A percentile compares a stretch with the other conserved stretches of the same genome.
Evolutionary conservation across 2,329 filamentous ascomycete species (phyloP).

Genomic region (Epicoccum sorghinum): DNA sequence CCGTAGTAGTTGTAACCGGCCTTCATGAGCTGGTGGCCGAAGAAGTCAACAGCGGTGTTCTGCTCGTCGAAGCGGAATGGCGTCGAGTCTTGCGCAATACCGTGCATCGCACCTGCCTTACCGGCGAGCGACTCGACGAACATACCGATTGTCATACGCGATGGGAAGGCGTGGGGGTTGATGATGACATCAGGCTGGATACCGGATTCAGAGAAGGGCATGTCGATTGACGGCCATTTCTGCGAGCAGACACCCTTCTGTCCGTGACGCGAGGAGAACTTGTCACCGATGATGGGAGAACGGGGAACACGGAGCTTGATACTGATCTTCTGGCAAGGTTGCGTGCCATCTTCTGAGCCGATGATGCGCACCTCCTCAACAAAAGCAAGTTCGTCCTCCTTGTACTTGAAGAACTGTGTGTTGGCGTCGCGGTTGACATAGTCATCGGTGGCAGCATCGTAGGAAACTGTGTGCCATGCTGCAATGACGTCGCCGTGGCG

Average conservation of each 20-base stretch:
- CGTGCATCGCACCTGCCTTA: constrained; percentile 92
- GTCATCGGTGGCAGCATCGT: constrained; percentile 72
- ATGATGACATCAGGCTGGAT: constrained; percentile 99
- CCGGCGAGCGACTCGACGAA: constrained; percentile 97
- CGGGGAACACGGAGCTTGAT: constrained; percentile 93
- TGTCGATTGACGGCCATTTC: constrained; percentile 90
- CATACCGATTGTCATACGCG: constrained; percentile 99
- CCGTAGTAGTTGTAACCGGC: constrained; percentile 98
- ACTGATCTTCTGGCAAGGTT: constrained; percentile 85
- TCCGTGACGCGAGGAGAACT: constrained; percentile 97
- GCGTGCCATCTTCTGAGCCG: constrained; percentile 80
- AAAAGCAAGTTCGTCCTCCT: constrained; percentile 85
- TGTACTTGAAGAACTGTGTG: constrained; percentile 92
- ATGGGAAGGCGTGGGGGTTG: constrained; percentile 98
- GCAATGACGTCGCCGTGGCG: constrained; percentile 83
- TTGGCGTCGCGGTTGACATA: constrained; percentile 84
- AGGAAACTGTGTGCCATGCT: constrained; percentile 86
- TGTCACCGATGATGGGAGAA: constrained; percentile 93
- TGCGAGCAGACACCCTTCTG: constrained; percentile 98
- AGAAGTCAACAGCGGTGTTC: constrained; percentile 90
- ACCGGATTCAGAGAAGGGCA: constrained; percentile 95
- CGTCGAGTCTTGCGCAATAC: constrained; percentile 93
- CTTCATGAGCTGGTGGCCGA: constrained; percentile 92
- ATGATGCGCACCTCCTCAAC: constrained; percentile 93
- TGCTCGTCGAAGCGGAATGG: constrained; percentile 95